Evolutionary conservation across 2,329 filamentous ascomycete species (phyloP).

Genomic region (Neonectria ditissima): DNA sequence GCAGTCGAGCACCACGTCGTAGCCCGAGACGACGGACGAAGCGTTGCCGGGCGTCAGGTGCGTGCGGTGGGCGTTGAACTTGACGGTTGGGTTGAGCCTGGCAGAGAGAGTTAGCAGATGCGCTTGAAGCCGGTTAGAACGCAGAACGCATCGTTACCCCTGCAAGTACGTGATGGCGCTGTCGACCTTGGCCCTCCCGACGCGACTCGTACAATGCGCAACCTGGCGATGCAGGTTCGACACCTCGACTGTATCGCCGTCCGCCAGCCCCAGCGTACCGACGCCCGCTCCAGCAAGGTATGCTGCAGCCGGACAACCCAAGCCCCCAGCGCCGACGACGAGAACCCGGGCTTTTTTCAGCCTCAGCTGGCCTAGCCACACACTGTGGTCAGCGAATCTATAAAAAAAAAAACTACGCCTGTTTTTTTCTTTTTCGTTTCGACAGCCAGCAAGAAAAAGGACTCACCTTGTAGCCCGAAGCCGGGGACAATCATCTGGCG

Average conservation of each 20-base stretch:
- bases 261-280: conserved; percentile 84
- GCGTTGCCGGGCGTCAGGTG: conserved; percentile 79
- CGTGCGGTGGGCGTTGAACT: conserved; percentile 70
- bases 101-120: neutral
- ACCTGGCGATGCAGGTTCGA: conserved; percentile 96
- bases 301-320: conserved; percentile 92
- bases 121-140: conserved; percentile 1
- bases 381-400: conserved; percentile 7
- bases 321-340: conserved; percentile 86
- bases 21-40: conserved; percentile 71
- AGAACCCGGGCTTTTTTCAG: conserved; percentile 79
- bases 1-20: conserved; percentile 92
- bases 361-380: conserved; percentile 75
- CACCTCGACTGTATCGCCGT: conserved; percentile 87
- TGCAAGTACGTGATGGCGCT: conserved; percentile 74
- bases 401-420: no score
- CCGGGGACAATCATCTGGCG: conserved; percentile 90
- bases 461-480: conserved; percentile 78
- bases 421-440: no score
- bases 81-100: conserved; percentile 79
- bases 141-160: conserved; percentile 59
- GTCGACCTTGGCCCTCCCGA: conserved; percentile 84
- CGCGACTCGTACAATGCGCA: conserved; percentile 76
- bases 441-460: neutral
- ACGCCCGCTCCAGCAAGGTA: conserved; percentile 93